Conservation (phyloP, 192 early-diverging fungal species). For the Kappamyces sp. region DNA sequence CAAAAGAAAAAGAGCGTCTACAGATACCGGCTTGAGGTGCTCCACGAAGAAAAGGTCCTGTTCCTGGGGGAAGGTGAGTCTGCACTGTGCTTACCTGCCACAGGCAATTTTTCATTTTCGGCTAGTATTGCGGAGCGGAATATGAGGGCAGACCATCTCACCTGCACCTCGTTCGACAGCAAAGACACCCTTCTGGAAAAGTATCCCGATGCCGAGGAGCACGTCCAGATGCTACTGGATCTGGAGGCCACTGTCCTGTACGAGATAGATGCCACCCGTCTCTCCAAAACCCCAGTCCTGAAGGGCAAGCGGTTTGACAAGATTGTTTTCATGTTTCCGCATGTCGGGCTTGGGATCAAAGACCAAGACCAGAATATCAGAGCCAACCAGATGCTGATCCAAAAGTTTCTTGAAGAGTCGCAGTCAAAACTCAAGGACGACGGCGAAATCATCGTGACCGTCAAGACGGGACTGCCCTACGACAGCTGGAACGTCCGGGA, state of each 20-base stretch:
- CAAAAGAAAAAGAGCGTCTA: neutral
- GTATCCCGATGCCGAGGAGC: conserved; percentile 65
- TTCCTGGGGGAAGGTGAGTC: conserved; percentile 4
- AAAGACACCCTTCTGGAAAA: conserved; percentile 62
- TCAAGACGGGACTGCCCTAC: conserved; percentile 84
- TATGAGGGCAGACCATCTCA: neutral
- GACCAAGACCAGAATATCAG: conserved; percentile 81
- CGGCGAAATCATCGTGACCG: conserved; percentile 73
- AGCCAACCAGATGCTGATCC: conserved; percentile 61
- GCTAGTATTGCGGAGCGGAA: neutral
- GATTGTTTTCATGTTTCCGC: conserved; percentile 96
- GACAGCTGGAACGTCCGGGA: conserved; percentile 77
- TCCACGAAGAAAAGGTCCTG: conserved; percentile 8
- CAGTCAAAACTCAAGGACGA: conserved; percentile 7
- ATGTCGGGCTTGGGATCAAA: conserved; percentile 87
- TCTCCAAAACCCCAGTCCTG: conserved; percentile 54
- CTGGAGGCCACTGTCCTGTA: conserved; percentile 67
- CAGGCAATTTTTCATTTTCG: conserved; percentile 91
- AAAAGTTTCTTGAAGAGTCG: conserved; percentile 24
- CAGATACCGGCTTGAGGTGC: conserved; percentile 8
- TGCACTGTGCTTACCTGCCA: neutral
- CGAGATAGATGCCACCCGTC: conserved; percentile 69
- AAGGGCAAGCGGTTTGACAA: conserved; percentile 55
- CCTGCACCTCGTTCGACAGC: conserved; percentile 41
- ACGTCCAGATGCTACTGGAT: conserved; percentile 55